Evolutionary conservation across 148 eudicot species (phyloP), one percentile per base, ranked within the genome.

Genomic region (Selenicereus undatus): DNA sequence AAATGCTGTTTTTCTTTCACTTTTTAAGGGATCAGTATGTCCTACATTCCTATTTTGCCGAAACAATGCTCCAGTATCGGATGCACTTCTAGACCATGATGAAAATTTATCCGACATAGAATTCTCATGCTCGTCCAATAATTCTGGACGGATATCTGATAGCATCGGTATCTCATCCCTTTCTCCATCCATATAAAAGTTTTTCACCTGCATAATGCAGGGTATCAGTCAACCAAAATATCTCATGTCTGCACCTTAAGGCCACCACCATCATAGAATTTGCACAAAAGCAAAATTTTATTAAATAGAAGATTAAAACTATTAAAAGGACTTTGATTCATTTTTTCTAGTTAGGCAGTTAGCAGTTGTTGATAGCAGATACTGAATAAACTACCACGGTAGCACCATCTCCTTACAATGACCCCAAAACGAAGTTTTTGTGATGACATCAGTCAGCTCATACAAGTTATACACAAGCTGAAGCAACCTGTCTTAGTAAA

Each of bases 131-230:
- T 84, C 82, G 51, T 88, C 86, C n/a, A 56, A 51, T 32, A 71
- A 39, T 73, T 81, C 81, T 42, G 48, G 60, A 68, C 66, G 35
- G 54, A 54, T 74, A 42, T 68, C 80, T 27, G 87, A 82, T 70
- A 91, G 73, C 91, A 90, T 91, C 50, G 95, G 94, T 64, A 68
- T 74, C 73, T 87, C 88, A 86, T 90, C 94, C 83, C 82, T 90
- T 81, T 88, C 91, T 42, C 74, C 70, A 85, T 85, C 87, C 97
- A 93, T 93, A 81, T 81, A 75, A 76, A 76, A 71, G 30, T 42
- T 79, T 39, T 77, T 64, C 32, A 70, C 75, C 85, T 79, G 85
- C 36, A 45, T 13, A n/a, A 65, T 29, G 32, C 18, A n/a, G 16
- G 18, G 4, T 20, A 56, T 20, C 7, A 66, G 4, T 26, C 71